A percentile compares a stretch with the other conserved stretches of the same genome.
These are phyloP conservation scores for Cotoneaster glaucophyllus DNA, from an alignment of 306 rosid genomes.

Conservation along the genomic window DNA sequence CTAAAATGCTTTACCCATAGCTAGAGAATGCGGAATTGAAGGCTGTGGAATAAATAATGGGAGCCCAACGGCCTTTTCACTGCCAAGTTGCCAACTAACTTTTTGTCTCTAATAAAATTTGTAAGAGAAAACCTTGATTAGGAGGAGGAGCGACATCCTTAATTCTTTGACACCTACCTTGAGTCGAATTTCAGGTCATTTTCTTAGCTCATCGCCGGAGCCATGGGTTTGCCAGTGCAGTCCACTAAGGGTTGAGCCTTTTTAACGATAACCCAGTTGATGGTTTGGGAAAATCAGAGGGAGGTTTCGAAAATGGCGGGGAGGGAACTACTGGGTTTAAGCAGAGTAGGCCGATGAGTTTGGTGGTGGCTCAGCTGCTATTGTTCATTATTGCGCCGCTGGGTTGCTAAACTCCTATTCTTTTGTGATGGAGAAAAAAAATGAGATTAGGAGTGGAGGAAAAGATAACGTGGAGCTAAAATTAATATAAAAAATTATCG, in stretches of 20 bases:
- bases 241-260: not conserved
- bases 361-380: constrained; percentile 64
- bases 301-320: constrained; percentile 18
- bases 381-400: constrained; percentile 18
- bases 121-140: too few species aligned
- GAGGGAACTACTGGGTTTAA: constrained; percentile 46
- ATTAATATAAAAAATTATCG: too few species aligned
- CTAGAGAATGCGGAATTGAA: not conserved
- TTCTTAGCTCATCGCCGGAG: constrained; percentile 95
- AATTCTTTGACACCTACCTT: too few species aligned
- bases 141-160: too few species aligned
- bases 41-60: not conserved
- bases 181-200: constrained; percentile 30
- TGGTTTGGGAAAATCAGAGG: constrained; percentile 25
- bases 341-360: constrained; percentile 73
- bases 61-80: too few species aligned
- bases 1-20: too few species aligned
- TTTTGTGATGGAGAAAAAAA: too few species aligned
- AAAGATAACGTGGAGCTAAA: too few species aligned
- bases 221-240: constrained; percentile 86
- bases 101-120: too few species aligned
- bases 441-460: too few species aligned
- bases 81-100: too few species aligned
- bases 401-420: too few species aligned
- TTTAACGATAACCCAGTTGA: constrained; percentile 18